Evolutionary conservation across 1,284 basidiomycete species (phyloP), one percentile per base, ranked within the genome.

Genomic region (Irpex sp.): DNA sequence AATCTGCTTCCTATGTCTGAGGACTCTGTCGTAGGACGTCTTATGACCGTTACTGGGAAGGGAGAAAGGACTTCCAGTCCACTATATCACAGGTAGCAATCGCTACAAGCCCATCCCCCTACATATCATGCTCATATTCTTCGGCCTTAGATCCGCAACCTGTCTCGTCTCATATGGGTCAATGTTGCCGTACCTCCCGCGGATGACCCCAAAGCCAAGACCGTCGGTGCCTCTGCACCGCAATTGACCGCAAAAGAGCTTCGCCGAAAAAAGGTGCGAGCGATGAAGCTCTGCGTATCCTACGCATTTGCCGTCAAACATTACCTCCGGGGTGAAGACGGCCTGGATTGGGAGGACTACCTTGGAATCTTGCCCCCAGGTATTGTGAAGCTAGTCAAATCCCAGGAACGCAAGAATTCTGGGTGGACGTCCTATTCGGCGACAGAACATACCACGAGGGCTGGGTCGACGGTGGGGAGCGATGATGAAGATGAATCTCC

Each of bases 41-140:
- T 8, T 92, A 93, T 68, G 91, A 93, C 69, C 86, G 90, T 50
- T 92, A 86, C 71, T 91, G 88, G 81, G 90, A 95, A 77, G 95
- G 94, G 50, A 83, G 94, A 65, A 95, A 93, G 74, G 85, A 89
- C 60, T 96, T 95, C 74, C 83, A 84, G 0, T 71, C 81, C 5
- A 71, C 93, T 66, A 83, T 81, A 11, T 81, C 88, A 31, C 85
- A 86, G 66, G 83, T 86, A 65, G 66, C 76, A 5, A 8, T 50
- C 5, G 19, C 65, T 69, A 80, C 57, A 58, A 75, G 31, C 31
- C 3, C 31, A n/a, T 47, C 36, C 13, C 21, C 51, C 35, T 57
- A 35, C 15, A 57, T 54, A 49, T 33, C 11, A 35, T 47, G 35
- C 54, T 19, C 17, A 5, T 46, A 7, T 6, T 11, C 36, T n/a